Evolutionary conservation across 139 green algal genomes (phyloP), one percentile per base, ranked within the genome.

Genomic region (Chlorella sp.): DNA sequence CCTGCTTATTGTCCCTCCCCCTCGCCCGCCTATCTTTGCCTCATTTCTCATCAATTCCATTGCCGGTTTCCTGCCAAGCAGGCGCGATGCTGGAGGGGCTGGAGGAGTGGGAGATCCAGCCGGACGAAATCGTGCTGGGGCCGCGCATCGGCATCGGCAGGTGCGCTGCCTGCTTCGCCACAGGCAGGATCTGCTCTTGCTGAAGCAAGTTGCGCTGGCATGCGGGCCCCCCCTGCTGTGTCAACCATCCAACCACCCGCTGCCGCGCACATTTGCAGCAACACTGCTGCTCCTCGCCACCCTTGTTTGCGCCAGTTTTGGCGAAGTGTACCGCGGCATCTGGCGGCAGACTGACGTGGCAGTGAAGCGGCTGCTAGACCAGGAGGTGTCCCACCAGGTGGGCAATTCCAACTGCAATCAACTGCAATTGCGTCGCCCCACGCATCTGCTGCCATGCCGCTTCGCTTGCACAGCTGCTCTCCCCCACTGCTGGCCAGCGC

Each of bases 341-440:
- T 98, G 93, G 93, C 88, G 92, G n/a, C 81, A 94, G 65, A 98
- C 95, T 0, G 94, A 98, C 69, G 96, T 99, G 34, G 96, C 96
- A 2, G 94, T 99, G 67, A 99, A 99, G 91, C 87, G 90, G 36
- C 89, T 98, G 34, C 85, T 98, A 36, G 93, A 98, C 75, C 92
- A 96, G 87, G 92, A 95, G 60, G 77, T 96, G 16, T 90, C 82
- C 0, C 77, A 74, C 0, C 81, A 92, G 80, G 79, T 92, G 64
- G 51, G 81, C 34, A 46, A 28, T 28, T 43, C 36, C 41, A 20
- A 44, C 24, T 17, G 11, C 72, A 60, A 16, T 6, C n/a, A n/a
- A n/a, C n/a, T n/a, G n/a, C n/a, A n/a, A n/a, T n/a, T n/a, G n/a
- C n/a, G n/a, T n/a, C n/a, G n/a, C n/a, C n/a, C n/a, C n/a, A n/a